phyloP scores from a whole-genome alignment of 805 yeast species.

The Saturnispora zaruensis region DNA sequence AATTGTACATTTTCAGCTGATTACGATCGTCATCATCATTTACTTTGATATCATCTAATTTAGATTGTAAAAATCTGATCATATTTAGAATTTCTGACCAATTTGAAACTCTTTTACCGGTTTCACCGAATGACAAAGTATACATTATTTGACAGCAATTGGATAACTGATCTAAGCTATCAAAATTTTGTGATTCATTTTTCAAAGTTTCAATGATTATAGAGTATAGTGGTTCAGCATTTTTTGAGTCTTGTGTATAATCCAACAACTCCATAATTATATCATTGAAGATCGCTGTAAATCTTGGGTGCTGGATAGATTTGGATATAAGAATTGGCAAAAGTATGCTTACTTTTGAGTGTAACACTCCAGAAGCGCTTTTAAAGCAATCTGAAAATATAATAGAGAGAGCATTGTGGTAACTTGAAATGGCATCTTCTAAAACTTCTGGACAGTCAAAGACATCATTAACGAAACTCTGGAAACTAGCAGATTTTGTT shows the following conservation, averaged over 20 bases:
- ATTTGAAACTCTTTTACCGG: constrained; percentile 52
- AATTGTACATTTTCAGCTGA: constrained; percentile 9
- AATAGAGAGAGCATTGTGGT: constrained; percentile 47
- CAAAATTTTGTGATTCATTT: constrained; percentile 4
- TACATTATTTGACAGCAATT: constrained; percentile 35
- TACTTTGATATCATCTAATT: constrained; percentile 5
- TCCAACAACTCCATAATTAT: constrained; percentile 43
- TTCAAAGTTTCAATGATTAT: constrained; percentile 20
- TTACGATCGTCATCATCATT: constrained; percentile 11
- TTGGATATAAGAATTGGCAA: constrained; percentile 30
- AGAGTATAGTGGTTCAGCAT: constrained; percentile 38
- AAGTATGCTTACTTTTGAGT: constrained; percentile 57
- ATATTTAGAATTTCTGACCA: constrained; percentile 35
- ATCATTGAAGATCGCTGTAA: constrained; percentile 47
- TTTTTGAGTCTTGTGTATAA: constrained; percentile 41
- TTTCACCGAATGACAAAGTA: constrained; percentile 53
- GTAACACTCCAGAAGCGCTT: constrained; percentile 62
- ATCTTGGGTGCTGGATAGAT: constrained; percentile 18
- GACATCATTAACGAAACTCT: constrained; percentile 35
- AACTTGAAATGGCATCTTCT: constrained; percentile 33
- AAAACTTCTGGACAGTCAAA: constrained; percentile 26
- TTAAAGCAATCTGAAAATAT: constrained; percentile 68
- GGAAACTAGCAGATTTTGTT: constrained; percentile 41
- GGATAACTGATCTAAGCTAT: constrained; percentile 18
- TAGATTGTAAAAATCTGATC: constrained; percentile 13